Base-by-base conservation (phyloP, 2,329 filamentous ascomycete species). In the Elsinoe batatas region DNA sequence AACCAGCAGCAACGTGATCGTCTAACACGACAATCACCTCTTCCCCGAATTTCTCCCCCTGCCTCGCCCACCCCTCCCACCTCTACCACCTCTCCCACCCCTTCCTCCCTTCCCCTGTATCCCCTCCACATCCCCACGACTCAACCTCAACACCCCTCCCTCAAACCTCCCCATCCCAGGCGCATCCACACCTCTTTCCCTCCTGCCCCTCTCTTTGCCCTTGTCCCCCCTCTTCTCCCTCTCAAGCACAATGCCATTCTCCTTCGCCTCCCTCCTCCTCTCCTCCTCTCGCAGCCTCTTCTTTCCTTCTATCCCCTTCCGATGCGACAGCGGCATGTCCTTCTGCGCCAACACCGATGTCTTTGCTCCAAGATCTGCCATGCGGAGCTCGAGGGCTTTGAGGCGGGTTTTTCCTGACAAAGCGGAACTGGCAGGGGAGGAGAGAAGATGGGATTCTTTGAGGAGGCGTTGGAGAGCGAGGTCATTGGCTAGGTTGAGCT, bases 211-310 rank as follows among this genome's bases (percentile, higher is more conserved):
- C 57, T 47, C 68, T 15, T 62, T 68, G 40, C 64, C 61, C 57
- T 47, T 68, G n/a, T 62, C 68, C 40, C 64, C 61, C 61, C 72
- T 76, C 54, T 72, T 73, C 57, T 70, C 73, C 59, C 76, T 77
- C 75, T 97, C 93, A 33, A 97, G 74, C 49, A 97, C 83, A 63
- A 97, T 84, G 5, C 91, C 93, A 64, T 91, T 95, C 76, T 97
- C 91, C 65, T 79, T 82, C 1, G 93, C 93, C 68, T 95, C 88
- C 38, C 76, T 77, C 36, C 91, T 76, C 53, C 91, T 75, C 73
- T 79, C 86, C 11, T 79, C 73, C 68, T 96, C 91, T 58, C 80
- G 81, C 26, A 75, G 71, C 1, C 69, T 74, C 18, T 80, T 80
- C 53, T 90, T 88, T 1, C 79, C 78, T 13, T 75, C 74, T 58